Evolutionary conservation across 1,139 yeast genomes (phyloP), one percentile per base, ranked within the genome.

Genomic region (Sugiyamaella castrensis): DNA sequence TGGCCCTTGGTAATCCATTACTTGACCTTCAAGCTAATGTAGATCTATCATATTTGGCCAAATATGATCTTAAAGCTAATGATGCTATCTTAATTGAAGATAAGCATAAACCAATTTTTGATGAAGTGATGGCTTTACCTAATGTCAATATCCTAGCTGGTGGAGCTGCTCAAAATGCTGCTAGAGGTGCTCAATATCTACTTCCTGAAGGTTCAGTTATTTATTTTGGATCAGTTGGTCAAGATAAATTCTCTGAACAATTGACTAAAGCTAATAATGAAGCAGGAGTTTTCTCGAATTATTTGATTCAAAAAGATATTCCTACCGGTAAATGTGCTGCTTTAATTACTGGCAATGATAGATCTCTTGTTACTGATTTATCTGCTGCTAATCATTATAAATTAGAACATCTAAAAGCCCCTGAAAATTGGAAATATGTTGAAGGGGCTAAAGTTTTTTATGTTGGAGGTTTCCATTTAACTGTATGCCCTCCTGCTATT

Each of bases 321-420:
- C 87, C 91, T 59, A 94, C 99, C 52, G 99, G 99, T 64, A 92
- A 91, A 71, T 92, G 99, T 76, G 99, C 98, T 54, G 98, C 96
- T 57, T 77, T 94, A 66, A 86, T 92, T 68, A 83, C 83, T 53
- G 95, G 94, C 53, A 80, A 78, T 64, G 76, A 89, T 79, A 83
- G 99, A 72, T 92, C 98, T 30, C 76, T 92, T 67, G 97, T 81
- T 57, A 92, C 99, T 47, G 98, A 94, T 67, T 80, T 92, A 64
- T 97, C 87, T 63, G 99, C 99, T 61, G 98, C 98, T 60, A 92
- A 92, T 77, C 95, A 88, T 71, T 94, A 91, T 82, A 86, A 84
- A 67, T 83, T 92, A 47, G 81, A 80, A 51, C 98, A 94, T 71
- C 79, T 92, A 67, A 82, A 87, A 67, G 79, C 80, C 66, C 87